Base-by-base conservation (phyloP, 1,284 basidiomycete species). In the Inonotus hispidus region DNA sequence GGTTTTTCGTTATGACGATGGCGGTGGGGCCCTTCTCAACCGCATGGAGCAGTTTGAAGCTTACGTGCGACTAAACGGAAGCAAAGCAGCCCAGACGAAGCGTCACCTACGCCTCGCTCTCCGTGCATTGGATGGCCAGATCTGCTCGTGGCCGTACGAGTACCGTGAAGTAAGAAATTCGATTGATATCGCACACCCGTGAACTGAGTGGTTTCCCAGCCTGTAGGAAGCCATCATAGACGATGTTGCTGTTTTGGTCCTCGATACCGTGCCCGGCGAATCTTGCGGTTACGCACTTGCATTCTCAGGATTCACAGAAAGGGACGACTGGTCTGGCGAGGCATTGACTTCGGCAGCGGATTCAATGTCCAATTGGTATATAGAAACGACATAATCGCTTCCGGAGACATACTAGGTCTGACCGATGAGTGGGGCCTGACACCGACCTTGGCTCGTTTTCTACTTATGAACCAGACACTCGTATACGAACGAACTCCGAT, bases 1-100 rank as follows among this genome's bases (percentile, higher is more conserved):
- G 86, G 81, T 91, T 52, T 79, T 93, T 32, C 82, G 81, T 8
- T 92, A 90, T 67, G 90, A 93, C 65, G 79, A 86, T 60, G 85
- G 84, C 0, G 74, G 75, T 1, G 71, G 79, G 45, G 72, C 78
- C 0, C 75, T 82, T 5, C 70, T 92, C 14, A 77, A 72, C 16
- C 74, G 78, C 35, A 65, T 81, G 0, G 66, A 74, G 0, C 81
- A 90, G 38, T 71, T 92, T 3, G 80, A 85, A 66, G 71, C 71
- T 14, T 92, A 88, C 68, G 76, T 92, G 19, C 64, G 67, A 1
- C 89, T 92, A 72, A 93, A 93, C 68, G 75, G 80, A 1, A 77
- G 77, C 56, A 68, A 71, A 1, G 75, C 79, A 38, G 77, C 90
- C 29, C 73, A 73, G 52, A 75, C 77, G 56, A 76, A 79, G 54